Evolutionary conservation across 495 filamentous ascomycete genomes (phyloP).

Genomic region (Tuber borchii): DNA sequence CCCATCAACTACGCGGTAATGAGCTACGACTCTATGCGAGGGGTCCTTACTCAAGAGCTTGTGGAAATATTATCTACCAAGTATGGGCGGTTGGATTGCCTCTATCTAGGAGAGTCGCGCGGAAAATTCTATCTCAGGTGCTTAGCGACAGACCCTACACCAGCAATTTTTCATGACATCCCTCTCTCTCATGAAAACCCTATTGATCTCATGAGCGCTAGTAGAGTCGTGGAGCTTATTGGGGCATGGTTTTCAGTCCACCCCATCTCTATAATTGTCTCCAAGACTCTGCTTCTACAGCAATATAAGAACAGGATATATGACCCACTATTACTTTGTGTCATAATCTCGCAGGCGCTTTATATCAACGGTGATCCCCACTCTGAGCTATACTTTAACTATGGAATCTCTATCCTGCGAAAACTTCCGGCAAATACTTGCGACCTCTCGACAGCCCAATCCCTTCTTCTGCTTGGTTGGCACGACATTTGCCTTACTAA

Average conservation of each 20-base stretch:
- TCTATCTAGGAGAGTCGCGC: not conserved
- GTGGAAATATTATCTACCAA: not conserved
- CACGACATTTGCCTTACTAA: not conserved
- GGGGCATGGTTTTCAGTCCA: constrained; percentile 1
- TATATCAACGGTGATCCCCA: not conserved
- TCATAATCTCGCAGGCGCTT: constrained; percentile 5
- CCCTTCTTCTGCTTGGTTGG: not conserved
- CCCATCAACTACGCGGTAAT: not conserved
- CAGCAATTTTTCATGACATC: not conserved
- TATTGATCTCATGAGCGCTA: not conserved
- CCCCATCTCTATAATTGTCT: not conserved
- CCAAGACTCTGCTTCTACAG: not conserved
- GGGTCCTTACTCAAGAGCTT: not conserved
- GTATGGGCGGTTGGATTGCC: not conserved
- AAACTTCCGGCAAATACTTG: constrained; percentile 2
- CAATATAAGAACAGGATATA: constrained; percentile 1
- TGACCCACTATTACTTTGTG: not conserved
- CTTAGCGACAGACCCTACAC: not conserved
- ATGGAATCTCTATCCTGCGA: not conserved
- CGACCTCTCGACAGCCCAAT: not conserved
- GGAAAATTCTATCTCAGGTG: constrained; percentile 2
- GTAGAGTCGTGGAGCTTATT: not conserved
- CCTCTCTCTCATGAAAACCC: not conserved
- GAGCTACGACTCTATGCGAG: not conserved
- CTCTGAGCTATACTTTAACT: not conserved